A percentile compares a stretch with the other conserved stretches of the same genome.
These are phyloP conservation scores for Dendrobium nobile DNA, from an alignment of 106 monocot species.

Conservation along the genomic window DNA sequence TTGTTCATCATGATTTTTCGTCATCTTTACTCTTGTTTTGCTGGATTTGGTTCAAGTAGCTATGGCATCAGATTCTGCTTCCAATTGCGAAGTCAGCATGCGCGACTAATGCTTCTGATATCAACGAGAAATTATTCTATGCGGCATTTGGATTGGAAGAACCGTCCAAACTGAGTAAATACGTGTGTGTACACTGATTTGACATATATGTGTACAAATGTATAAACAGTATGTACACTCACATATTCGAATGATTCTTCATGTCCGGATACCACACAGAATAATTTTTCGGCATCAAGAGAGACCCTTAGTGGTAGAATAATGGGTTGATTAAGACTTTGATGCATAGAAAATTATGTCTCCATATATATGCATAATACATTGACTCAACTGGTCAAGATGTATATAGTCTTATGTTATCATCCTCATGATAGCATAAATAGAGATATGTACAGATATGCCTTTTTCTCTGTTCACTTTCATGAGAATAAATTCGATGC, in stretches of 20 bases:
- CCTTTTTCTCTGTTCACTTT: neutral
- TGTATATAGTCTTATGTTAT: neutral
- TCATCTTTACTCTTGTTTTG: neutral
- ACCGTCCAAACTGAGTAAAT: neutral
- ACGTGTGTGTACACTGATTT: no score
- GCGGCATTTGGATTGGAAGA: neutral
- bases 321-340: no score
- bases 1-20: neutral
- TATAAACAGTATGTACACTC: no score
- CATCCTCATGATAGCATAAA: neutral
- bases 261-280: no score
- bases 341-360: no score
- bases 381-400: neutral
- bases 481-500: neutral
- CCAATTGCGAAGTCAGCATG: neutral
- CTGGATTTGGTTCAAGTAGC: neutral
- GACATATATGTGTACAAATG: no score
- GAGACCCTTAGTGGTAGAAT: no score
- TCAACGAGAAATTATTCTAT: no score
- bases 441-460: neutral
- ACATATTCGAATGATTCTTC: no score
- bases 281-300: no score
- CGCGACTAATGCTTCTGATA: neutral
- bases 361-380: neutral
- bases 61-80: constrained; percentile 1